phyloP scores from a whole-genome alignment of 805 yeast species.

The Candida multigemmis region DNA sequence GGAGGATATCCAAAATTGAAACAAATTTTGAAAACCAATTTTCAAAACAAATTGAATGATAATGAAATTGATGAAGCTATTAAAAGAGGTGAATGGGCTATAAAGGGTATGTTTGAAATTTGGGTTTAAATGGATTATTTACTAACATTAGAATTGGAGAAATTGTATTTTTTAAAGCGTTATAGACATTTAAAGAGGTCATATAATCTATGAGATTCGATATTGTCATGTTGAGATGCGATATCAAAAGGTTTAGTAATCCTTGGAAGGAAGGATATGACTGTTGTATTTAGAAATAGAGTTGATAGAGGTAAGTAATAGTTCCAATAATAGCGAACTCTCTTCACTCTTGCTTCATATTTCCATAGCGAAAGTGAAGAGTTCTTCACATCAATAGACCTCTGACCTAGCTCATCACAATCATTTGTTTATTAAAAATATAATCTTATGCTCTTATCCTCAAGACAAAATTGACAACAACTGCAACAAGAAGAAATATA shows the following conservation, averaged over 20 bases:
- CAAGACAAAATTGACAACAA: constrained; percentile 82
- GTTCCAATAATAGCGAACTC: no score
- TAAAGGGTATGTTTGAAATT: constrained; percentile 11
- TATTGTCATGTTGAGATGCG: no score
- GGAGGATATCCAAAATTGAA: constrained; percentile 20
- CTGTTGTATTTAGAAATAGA: no score
- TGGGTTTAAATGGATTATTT: constrained; percentile 4
- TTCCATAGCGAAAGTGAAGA: no score
- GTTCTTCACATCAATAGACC: constrained; percentile 1
- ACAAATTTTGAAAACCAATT: constrained; percentile 10
- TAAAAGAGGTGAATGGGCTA: constrained; percentile 16
- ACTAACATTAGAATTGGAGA: constrained; percentile 19
- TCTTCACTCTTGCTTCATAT: no score
- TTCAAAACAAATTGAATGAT: constrained; percentile 7
- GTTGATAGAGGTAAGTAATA: no score
- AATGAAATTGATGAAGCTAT: constrained; percentile 9
- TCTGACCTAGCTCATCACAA: not conserved
- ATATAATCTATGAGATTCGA: no score
- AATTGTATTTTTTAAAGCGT: constrained; percentile 18
- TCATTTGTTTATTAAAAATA: not conserved
- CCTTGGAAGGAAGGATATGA: no score
- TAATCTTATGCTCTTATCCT: constrained; percentile 50
- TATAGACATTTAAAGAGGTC: constrained; percentile 22
- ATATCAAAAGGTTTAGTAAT: no score
- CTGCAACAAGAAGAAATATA: constrained; percentile 86